A percentile compares a stretch with the other conserved stretches of the same genome.
Evolutionary conservation across 768 basidiomycete species (phyloP).

Genomic region (Leccinum fibrillosum): DNA sequence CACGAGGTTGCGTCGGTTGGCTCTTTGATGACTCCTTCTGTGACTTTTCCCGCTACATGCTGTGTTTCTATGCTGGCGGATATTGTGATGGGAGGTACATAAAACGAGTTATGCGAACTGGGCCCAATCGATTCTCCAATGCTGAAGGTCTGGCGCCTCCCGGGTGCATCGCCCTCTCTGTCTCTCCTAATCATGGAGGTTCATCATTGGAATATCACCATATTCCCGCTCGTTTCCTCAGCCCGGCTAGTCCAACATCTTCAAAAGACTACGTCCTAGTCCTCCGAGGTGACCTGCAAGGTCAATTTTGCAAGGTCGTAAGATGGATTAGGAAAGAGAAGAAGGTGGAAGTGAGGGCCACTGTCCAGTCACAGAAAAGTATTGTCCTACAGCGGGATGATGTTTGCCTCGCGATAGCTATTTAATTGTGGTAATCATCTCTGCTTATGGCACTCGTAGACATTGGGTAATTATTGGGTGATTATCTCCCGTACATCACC

Average conservation of each 20-base stretch:
- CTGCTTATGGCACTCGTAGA: too few relatives aligned
- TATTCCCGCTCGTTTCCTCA: background rate
- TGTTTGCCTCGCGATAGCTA: too few relatives aligned
- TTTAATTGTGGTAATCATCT: background rate
- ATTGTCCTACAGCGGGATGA: too few relatives aligned
- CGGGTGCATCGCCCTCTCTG: background rate
- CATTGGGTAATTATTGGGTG: too few relatives aligned
- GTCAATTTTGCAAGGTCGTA: background rate
- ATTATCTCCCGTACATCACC: too few relatives aligned
- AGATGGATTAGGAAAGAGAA: background rate
- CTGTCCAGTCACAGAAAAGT: too few relatives aligned
- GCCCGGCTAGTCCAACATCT: background rate
- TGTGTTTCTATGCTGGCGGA: background rate
- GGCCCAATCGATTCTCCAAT: background rate
- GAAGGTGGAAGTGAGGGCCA: background rate
- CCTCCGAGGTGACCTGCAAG: background rate
- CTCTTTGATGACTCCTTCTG: background rate
- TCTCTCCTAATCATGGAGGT: background rate
- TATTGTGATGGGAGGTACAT: background rate
- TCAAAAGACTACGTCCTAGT: background rate
- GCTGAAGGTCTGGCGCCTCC: background rate
- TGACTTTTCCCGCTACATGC: background rate
- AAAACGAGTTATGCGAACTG: background rate
- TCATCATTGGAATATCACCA: background rate
- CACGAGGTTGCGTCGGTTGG: background rate